Conservation (phyloP, 129 eudicot genomes). For the Arctium minus region DNA sequence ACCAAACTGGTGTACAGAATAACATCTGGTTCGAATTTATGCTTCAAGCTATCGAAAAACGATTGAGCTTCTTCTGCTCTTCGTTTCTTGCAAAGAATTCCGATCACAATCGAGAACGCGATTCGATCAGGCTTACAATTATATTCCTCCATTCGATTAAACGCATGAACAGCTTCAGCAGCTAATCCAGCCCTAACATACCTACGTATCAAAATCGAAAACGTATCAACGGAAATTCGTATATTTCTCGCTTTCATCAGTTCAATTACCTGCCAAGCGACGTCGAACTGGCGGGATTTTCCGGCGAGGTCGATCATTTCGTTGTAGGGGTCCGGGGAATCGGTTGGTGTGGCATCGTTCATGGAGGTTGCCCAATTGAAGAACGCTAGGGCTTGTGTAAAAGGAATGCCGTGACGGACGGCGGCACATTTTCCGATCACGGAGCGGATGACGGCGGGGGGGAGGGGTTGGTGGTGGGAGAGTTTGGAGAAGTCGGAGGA, state of each 20-base stretch:
- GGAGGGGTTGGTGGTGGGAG: slow-evolving; percentile 31
- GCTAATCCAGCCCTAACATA: slow-evolving; percentile 80
- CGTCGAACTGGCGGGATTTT: slow-evolving; percentile 61
- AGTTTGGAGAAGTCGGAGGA: slow-evolving; percentile 47
- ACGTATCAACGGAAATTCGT: slow-evolving; percentile 36
- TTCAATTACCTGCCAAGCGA: slow-evolving; percentile 73
- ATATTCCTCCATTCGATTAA: slow-evolving; percentile 79
- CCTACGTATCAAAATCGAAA: slow-evolving; percentile 53
- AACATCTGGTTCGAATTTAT: slow-evolving; percentile 67
- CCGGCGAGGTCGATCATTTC: slow-evolving; percentile 83
- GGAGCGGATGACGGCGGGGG: slow-evolving; percentile 38
- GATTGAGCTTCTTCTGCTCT: slow-evolving; percentile 69
- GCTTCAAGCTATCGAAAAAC: slow-evolving; percentile 65
- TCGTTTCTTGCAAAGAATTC: slow-evolving; percentile 60
- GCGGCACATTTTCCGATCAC: slow-evolving; percentile 56
- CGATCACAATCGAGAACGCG: slow-evolving; percentile 53
- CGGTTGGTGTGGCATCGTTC: not conserved
- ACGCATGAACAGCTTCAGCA: slow-evolving; percentile 64
- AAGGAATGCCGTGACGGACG: slow-evolving; percentile 79
- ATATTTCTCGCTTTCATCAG: slow-evolving; percentile 44
- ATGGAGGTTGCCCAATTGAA: slow-evolving; percentile 69
- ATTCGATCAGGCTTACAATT: slow-evolving; percentile 45
- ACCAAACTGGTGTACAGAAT: slow-evolving; percentile 73
- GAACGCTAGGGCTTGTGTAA: slow-evolving; percentile 66
- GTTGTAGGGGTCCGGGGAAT: slow-evolving; percentile 31